A percentile compares a stretch with the other conserved stretches of the same genome.
Evolutionary conservation across 352 stramenopile genomes (phyloP).

Genomic region (Lagenidium giganteum): DNA sequence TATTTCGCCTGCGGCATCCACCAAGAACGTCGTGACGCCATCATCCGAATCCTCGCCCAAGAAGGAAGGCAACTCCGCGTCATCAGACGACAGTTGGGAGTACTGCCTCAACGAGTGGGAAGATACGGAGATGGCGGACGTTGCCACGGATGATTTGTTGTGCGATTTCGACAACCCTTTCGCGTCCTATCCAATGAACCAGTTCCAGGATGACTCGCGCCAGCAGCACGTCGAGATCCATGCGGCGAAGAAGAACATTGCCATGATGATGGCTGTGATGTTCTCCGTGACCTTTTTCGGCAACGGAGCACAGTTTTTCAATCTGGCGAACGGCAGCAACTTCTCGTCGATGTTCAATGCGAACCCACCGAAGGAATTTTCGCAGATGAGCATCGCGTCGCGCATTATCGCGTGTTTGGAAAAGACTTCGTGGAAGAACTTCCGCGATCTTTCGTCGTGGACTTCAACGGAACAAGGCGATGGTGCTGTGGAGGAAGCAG

Average conservation of each 20-base stretch:
- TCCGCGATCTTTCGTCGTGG: conserved; percentile 77
- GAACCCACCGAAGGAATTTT: conserved; percentile 69
- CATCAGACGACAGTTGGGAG: too few species aligned
- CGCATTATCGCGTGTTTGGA: conserved; percentile 82
- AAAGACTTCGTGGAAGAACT: conserved; percentile 87
- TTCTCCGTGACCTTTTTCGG: conserved; percentile 84
- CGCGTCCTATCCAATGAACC: conserved; percentile 14
- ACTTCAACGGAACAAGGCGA: conserved; percentile 31
- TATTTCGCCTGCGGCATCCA: background rate
- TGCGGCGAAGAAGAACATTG: conserved; percentile 84
- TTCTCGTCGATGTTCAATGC: conserved; percentile 82
- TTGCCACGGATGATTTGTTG: conserved; percentile 63
- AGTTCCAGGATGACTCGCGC: conserved; percentile 11
- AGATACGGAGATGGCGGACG: conserved; percentile 40
- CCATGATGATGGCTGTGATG: conserved; percentile 88
- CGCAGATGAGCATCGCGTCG: conserved; percentile 83
- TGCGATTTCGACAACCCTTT: conserved; percentile 75
- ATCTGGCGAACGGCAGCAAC: conserved; percentile 64
- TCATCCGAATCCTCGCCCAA: too few species aligned
- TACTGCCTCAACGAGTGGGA: conserved; percentile 52
- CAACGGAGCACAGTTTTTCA: conserved; percentile 65
- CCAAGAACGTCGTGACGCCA: too few species aligned
- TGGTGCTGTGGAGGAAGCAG: conserved; percentile 10
- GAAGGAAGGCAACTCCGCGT: too few species aligned
- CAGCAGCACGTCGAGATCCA: conserved; percentile 69